These are phyloP conservation scores for Aspergillus clavatus DNA, from an alignment of 2,329 filamentous ascomycete genomes.

Conservation along the genomic window DNA sequence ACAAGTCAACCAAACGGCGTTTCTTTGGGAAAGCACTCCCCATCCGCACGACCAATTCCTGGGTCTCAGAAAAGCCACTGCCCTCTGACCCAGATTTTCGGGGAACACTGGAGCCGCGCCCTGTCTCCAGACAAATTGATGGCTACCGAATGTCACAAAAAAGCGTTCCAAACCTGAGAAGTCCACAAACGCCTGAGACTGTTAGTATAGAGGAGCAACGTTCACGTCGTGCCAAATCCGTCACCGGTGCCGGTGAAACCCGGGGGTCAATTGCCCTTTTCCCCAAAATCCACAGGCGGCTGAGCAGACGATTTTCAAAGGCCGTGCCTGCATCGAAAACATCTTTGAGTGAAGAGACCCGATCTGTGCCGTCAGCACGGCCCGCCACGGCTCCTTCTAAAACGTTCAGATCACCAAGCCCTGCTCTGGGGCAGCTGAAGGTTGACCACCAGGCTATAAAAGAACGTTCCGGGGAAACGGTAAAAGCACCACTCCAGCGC, in stretches of 20 bases:
- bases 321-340: slow-evolving; percentile 17
- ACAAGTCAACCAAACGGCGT: slow-evolving; percentile 21
- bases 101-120: slow-evolving; percentile 6
- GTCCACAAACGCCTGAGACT: slow-evolving; percentile 9
- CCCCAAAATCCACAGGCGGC: slow-evolving; percentile 14
- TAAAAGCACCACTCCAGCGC: slow-evolving; percentile 7
- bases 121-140: slow-evolving; percentile 9
- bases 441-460: slow-evolving; percentile 15
- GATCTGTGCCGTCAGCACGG: slow-evolving; percentile 8
- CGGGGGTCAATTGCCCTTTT: slow-evolving; percentile 8
- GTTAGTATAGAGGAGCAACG: slow-evolving; percentile 10
- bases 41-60: slow-evolving; percentile 1
- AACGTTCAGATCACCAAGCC: slow-evolving; percentile 20
- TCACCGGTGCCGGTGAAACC: slow-evolving; percentile 16
- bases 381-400: slow-evolving; percentile 26
- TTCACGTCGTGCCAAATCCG: slow-evolving; percentile 20
- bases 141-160: slow-evolving; percentile 11
- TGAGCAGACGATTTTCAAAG: slow-evolving; percentile 24
- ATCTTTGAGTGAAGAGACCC: slow-evolving; percentile 14
- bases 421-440: slow-evolving; percentile 26
- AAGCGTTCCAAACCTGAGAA: slow-evolving; percentile 15
- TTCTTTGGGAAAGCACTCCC: slow-evolving; percentile 20
- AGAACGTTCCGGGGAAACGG: slow-evolving; percentile 12
- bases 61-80: slow-evolving; percentile 26
- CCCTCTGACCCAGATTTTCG: slow-evolving; percentile 23